Evolutionary conservation across 495 filamentous ascomycete species (phyloP), one percentile per base, ranked within the genome.

Genomic region (Neurospora sp.): DNA sequence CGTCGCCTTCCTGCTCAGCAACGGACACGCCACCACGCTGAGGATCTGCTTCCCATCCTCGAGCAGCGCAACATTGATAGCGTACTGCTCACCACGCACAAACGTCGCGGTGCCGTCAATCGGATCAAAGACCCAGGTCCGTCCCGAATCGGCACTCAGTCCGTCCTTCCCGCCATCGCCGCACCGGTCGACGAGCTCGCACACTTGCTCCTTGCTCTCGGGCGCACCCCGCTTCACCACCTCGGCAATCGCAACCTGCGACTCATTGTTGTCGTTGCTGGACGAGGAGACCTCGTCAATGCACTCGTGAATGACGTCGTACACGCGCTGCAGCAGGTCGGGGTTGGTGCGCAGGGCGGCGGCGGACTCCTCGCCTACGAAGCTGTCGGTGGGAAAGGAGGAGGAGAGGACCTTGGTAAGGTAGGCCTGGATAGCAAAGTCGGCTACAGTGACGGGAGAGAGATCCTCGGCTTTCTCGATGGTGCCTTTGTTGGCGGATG

Each of bases 81-180:
- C 85, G 72, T 91, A 93, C 74, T 91, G 89, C 75, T 89, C 81
- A 42, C 87, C 86, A 9, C 79, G 79, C 16, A 93, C 85, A 71
- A 90, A 93, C 3, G 88, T 89, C 44, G 86, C 87, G 0, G 91
- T 93, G 35, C 91, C 91, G 73, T 93, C 91, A 66, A 93, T 90
- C 0, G 91, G 91, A 76, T 93, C 91, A 41, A 93, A 85, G 4
- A 91, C 87, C 90, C 90, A 93, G 1, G 86, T 81, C 5, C 86
- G 78, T 18, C 70, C 66, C 3, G 82, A 79, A 2, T 81, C 80
- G 0, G 75, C 76, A 1, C 42, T 48, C 18, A 69, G 12, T 18
- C 11, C 27, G 12, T 46, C 9, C 18, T 80, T 78, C 11, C 77
- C 79, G 3, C 84, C 86, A 59, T 80, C 80, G 1, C 85, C 85